Percentiles rank a stretch among this genome's conserved stretches.
phyloP scores from a whole-genome alignment of 208 protist genomes.

The Trypanosoma melophagium region DNA sequence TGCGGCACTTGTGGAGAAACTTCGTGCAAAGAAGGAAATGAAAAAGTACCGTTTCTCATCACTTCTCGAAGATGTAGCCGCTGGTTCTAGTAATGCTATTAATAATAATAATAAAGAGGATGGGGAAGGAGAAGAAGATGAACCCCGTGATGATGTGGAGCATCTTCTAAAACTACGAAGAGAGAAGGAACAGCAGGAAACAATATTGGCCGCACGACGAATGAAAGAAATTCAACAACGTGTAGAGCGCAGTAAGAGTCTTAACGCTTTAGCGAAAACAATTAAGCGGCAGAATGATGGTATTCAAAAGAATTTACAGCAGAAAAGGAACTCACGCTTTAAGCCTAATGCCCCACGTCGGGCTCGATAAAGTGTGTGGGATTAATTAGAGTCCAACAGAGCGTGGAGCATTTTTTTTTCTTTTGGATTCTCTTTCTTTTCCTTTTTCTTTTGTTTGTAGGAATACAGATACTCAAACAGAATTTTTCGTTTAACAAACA shows the following conservation, averaged over 20 bases:
- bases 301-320: conserved; percentile 62
- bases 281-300: conserved; percentile 77
- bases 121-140: conserved; percentile 30
- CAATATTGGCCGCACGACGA: conserved; percentile 43
- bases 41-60: conserved; percentile 70
- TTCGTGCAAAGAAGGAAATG: conserved; percentile 55
- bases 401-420: background rate
- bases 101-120: conserved; percentile 10
- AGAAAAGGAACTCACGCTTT: conserved; percentile 71
- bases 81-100: conserved; percentile 29
- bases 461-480: conserved; percentile 11
- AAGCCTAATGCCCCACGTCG: conserved; percentile 63
- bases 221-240: conserved; percentile 81
- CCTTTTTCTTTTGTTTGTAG: conserved; percentile 15
- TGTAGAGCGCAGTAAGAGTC: conserved; percentile 77
- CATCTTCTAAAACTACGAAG: conserved; percentile 42
- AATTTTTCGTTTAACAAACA: too few species aligned
- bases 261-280: conserved; percentile 72
- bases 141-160: conserved; percentile 49
- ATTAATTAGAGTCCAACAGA: too few species aligned
- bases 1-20: conserved; percentile 36
- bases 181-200: conserved; percentile 43
- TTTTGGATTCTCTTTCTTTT: conserved; percentile 18
- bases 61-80: conserved; percentile 27
- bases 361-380: conserved; percentile 38